These are phyloP conservation scores for Fusarium floridanum DNA, from an alignment of 2,329 filamentous ascomycete species.

Conservation along the genomic window DNA sequence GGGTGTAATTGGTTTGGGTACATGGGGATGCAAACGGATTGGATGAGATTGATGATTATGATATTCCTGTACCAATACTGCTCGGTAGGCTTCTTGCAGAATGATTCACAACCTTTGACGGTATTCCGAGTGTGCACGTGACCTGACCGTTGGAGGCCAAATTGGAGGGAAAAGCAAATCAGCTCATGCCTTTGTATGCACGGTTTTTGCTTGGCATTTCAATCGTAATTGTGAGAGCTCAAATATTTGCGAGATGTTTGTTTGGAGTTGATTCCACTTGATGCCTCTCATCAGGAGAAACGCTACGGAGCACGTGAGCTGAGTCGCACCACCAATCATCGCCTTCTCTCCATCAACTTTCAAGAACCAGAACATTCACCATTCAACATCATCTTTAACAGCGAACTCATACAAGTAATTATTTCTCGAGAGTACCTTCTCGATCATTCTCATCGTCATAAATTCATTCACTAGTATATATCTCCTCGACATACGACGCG, in stretches of 20 bases:
- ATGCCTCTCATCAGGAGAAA: background rate
- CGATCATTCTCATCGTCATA: background rate
- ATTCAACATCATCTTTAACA: background rate
- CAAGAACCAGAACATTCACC: background rate
- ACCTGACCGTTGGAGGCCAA: background rate
- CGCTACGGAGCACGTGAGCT: conserved; percentile 16
- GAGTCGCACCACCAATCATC: conserved; percentile 1
- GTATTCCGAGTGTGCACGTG: background rate
- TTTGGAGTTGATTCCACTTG: background rate
- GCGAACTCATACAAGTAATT: background rate
- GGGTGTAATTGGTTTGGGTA: background rate
- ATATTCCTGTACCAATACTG: conserved; percentile 27
- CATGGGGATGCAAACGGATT: conserved; percentile 4
- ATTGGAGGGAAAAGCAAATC: background rate
- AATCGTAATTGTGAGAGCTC: background rate
- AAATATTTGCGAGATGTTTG: background rate
- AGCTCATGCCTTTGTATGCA: background rate
- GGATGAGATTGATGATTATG: conserved; percentile 34
- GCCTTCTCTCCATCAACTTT: background rate
- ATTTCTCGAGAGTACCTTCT: background rate
- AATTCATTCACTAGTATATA: background rate
- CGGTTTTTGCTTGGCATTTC: background rate
- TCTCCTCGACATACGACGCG: background rate
- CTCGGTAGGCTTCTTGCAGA: conserved; percentile 15
- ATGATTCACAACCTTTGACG: background rate